Evolutionary conservation across 805 yeast genomes (phyloP).

Genomic region (Tetrapisispora iriomotensis): DNA sequence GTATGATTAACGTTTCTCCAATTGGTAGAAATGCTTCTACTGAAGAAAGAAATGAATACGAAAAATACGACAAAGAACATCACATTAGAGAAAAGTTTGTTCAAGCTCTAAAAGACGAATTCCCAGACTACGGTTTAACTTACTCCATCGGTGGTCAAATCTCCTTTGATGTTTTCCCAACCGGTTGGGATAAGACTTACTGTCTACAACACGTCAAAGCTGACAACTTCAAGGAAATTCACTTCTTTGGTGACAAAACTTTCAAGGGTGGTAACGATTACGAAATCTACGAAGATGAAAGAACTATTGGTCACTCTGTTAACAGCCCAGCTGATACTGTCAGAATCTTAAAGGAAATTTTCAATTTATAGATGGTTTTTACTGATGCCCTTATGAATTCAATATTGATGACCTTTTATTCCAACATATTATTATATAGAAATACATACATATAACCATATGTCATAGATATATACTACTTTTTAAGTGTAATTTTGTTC

Average conservation of each 20-base stretch:
- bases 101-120: conserved; percentile 68
- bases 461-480: background rate
- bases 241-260: conserved; percentile 98
- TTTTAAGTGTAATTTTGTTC: no score
- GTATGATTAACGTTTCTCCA: conserved; percentile 97
- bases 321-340: conserved; percentile 82
- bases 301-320: conserved; percentile 96
- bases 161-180: conserved; percentile 98
- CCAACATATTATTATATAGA: background rate
- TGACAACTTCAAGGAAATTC: conserved; percentile 80
- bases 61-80: conserved; percentile 70
- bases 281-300: conserved; percentile 83
- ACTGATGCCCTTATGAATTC: background rate
- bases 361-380: conserved; percentile 29
- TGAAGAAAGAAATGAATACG: conserved; percentile 87
- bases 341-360: conserved; percentile 72
- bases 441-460: background rate
- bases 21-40: conserved; percentile 97
- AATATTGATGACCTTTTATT: background rate
- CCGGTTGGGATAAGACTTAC: conserved; percentile 99
- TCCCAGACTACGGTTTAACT: conserved; percentile 77
- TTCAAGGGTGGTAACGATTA: conserved; percentile 97
- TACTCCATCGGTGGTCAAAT: conserved; percentile 99
- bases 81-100: conserved; percentile 81
- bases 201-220: conserved; percentile 83